Base-by-base conservation (phyloP, 345 rosid genomes). In the Erucastrum elatum region DNA sequence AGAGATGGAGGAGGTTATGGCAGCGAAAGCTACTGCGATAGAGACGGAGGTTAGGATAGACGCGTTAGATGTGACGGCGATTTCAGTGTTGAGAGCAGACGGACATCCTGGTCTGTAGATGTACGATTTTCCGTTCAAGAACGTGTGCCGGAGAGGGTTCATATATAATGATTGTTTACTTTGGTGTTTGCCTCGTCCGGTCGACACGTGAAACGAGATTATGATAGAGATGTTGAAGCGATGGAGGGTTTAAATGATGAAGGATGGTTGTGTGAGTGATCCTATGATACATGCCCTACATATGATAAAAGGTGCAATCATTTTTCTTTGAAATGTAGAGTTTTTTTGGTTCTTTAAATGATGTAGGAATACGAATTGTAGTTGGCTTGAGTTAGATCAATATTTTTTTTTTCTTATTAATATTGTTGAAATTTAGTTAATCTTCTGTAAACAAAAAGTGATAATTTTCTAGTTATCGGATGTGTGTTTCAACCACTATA, bases 181-280 rank as follows among this genome's bases (percentile, higher is more conserved):
- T 71, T 94, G 98, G 98, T 94, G 98, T 82, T 75, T 94, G 65
- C 98, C 98, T 11, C 98, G 98, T 61, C 93, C 98, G 8, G 74
- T 94, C 3, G 98, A 94, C 81, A 88, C 98, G n/a, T 94, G 98
- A 97, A 94, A 92, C 75, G 88, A 89, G 84, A 90, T 94, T 70
- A 68, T 92, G 70, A 71, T 94, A 5, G 85, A 87, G 72, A 77
- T 88, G 73, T 68, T 92, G 35, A 86, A 84, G 78, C 87, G 87
- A 75, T 86, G 93, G 97, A 80, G 55, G 64, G 76, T 27, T 49
- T 67, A 71, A 72, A 55, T 56, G 21, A 56, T 78, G 37, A 66
- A 53, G 9, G 3, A 56, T 71, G 66, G 55, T 71, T 65, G 51
- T 71, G 33, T 33, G 6, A 77, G 56, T 49, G 58, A 63, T 70